Evolutionary conservation across 352 stramenopile genomes (phyloP), one percentile per base, ranked within the genome.

Genomic region (Phytophthora pini): DNA sequence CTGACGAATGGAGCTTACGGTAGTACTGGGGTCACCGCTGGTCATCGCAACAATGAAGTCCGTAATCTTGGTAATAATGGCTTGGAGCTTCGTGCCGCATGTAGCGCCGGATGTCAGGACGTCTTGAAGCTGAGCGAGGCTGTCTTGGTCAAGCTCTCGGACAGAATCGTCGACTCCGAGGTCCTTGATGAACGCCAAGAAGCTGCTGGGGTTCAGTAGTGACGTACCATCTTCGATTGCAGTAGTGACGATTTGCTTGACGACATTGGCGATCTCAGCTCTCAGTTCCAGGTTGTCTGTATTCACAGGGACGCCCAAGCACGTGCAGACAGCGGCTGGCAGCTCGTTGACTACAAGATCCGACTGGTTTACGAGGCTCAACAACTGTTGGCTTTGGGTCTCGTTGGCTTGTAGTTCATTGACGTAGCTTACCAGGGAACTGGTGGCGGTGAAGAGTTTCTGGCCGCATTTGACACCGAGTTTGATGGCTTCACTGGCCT

Each of bases 321-420:
- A 87, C 11, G 77, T 88, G 29, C 65, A 61, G n/a, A 84, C 74
- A 2, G 76, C 79, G 9, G 66, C 41, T 5, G 81, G 81, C 0
- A 68, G 7, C 24, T 72, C 50, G 12, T 72, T 59, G 6, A 72
- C 22, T 11, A 72, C 64, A 39, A 72, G 56, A 38, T 68, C 57
- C 3, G 64, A 68, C 50, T 72, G 56, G 48, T 66, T 62, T 3
- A 88, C 61, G 43, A 87, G 9, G n/a, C 61, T 78, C 70, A 76
- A 0, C 27, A 88, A 27, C 57, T 90, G 75, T 22, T 78, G 40
- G 11, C n/a, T 55, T 34, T 58, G 50, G 5, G 64, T 68, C 39
- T 32, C 56, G 13, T 61, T 61, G 29, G 53, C 44, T 17, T 79
- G 61, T 2, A 82, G 55, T 44, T 80, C 76, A 22, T 77, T 58